Base-by-base conservation (phyloP, 805 yeast species). In the Hanseniaspora lindneri region DNA sequence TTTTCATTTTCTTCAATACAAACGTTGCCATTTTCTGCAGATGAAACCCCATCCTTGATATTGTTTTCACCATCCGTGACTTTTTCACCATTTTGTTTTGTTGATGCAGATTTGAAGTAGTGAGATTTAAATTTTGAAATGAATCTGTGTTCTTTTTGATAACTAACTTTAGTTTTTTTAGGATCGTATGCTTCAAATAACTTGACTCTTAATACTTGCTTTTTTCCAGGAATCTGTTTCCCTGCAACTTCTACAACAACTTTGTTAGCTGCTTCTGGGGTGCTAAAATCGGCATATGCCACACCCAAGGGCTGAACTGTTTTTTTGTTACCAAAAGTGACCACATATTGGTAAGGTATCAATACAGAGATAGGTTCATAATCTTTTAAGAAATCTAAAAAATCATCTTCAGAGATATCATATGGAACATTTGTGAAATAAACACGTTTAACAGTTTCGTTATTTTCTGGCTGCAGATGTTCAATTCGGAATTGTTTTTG, bases 271-370 rank as follows among this genome's bases (percentile, higher is more conserved):
- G 71, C 70, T 47, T 76, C 86, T 51, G 71, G 73, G 47, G 69
- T 71, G 56, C 72, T 80, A 60, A 80, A 89, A 56, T 86, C 92
- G 51, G 86, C 82, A 65, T 83, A 88, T 13, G 94, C 96, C 57
- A 76, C 72, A 3, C 92, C 89, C 54, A 76, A 62, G 2, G 78
- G 74, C 53, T 62, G 68, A 41, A 67, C 70, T 43, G 64, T 66
- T 34, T 57, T 32, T 24, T 21, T 58, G 6, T 57, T 57, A 39
- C 72, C 65, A 50, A 68, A 63, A 11, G 74, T 74, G 29, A 74
- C 66, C 16, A 74, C 66, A 2, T 77, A 72, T 53, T 72, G 74
- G 51, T 73, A 71, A 24, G 82, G 83, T 44, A 77, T 69, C 53
- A 77, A 62, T 3, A 76, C 73, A 21, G 66, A 66, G 8, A 39